These are phyloP conservation scores for Termitomyces sp. DNA, from an alignment of 768 basidiomycete genomes.

Conservation along the genomic window DNA sequence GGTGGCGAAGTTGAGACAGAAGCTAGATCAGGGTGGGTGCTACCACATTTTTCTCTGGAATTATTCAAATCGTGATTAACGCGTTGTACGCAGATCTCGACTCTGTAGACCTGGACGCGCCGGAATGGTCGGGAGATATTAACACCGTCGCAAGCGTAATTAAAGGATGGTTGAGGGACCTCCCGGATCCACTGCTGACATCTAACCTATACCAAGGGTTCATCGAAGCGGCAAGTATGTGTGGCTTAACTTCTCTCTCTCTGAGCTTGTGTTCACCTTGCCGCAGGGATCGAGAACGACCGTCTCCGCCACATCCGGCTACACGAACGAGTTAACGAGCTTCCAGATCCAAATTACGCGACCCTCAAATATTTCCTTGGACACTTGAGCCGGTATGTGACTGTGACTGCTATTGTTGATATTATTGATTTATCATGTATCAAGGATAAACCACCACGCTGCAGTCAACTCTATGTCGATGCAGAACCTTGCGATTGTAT, in stretches of 20 bases:
- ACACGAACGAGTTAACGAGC: constrained; percentile 95
- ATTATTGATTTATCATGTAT: neutral
- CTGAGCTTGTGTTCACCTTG: neutral
- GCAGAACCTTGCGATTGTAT: constrained; percentile 92
- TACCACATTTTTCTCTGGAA: neutral
- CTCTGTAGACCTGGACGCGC: constrained; percentile 77
- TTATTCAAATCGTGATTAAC: neutral
- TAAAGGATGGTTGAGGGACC: constrained; percentile 94
- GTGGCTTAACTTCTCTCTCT: neutral
- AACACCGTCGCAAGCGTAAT: constrained; percentile 93
- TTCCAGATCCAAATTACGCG: constrained; percentile 98
- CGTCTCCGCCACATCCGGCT: constrained; percentile 91
- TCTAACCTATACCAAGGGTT: constrained; percentile 83
- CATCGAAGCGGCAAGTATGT: constrained; percentile 81
- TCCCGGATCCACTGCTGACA: constrained; percentile 92
- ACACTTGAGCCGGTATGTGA: constrained; percentile 76
- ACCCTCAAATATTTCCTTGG: constrained; percentile 95
- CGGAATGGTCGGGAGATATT: constrained; percentile 93
- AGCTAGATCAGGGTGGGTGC: constrained; percentile 76
- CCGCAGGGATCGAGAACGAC: constrained; percentile 85
- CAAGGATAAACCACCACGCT: constrained; percentile 72
- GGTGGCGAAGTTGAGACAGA: constrained; percentile 76
- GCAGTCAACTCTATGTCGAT: constrained; percentile 87
- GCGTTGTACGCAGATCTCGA: constrained; percentile 59
- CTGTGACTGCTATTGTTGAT: neutral